Conservation (phyloP, 768 basidiomycete species). For the Russula virescens region DNA sequence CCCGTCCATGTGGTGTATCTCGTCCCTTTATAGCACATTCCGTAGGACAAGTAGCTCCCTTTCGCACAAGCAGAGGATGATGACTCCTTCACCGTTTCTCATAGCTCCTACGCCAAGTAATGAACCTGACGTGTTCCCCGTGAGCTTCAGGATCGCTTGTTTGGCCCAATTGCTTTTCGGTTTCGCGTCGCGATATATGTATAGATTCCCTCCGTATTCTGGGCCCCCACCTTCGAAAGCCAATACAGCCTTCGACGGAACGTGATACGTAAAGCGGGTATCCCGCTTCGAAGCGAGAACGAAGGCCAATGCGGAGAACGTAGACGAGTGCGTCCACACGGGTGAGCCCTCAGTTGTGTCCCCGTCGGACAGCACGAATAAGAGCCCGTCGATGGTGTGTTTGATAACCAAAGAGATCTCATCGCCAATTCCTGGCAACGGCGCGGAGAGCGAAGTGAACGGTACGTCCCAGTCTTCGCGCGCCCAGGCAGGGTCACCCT, state of each 20-base stretch:
- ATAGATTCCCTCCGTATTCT: constrained; percentile 74
- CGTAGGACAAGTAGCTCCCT: constrained; percentile 61
- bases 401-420: constrained; percentile 54
- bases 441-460: constrained; percentile 58
- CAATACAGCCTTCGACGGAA: constrained; percentile 49
- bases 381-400: constrained; percentile 40
- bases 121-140: constrained; percentile 63
- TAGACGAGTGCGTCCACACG: constrained; percentile 70
- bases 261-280: constrained; percentile 80
- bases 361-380: constrained; percentile 26
- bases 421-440: constrained; percentile 51
- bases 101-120: constrained; percentile 70
- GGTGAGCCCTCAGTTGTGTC: constrained; percentile 27
- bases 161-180: constrained; percentile 57
- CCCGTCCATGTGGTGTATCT: constrained; percentile 9
- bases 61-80: constrained; percentile 73
- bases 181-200: constrained; percentile 65
- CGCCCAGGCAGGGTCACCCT: constrained; percentile 38
- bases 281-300: constrained; percentile 92
- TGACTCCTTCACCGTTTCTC: constrained; percentile 29
- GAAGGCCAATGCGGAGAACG: constrained; percentile 86
- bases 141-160: constrained; percentile 76
- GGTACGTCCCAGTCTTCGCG: constrained; percentile 34
- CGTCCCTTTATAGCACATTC: constrained; percentile 29
- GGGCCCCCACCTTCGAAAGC: constrained; percentile 78